Percentiles rank a stretch among this genome's conserved stretches.
Conservation (phyloP, 2,329 filamentous ascomycete genomes). For the Zopfia rhizophila region DNA sequence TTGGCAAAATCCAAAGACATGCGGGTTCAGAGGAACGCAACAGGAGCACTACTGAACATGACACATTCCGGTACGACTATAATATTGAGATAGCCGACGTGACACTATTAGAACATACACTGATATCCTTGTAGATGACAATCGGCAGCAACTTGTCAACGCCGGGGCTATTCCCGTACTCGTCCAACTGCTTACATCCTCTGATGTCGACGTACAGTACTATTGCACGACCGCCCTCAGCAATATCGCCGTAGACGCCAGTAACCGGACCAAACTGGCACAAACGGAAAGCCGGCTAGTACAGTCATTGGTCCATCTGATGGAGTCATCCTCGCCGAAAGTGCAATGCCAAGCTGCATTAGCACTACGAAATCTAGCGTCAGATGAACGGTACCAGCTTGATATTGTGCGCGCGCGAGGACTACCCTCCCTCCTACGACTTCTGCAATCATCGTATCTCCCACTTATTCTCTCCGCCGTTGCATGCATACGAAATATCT, state of each 20-base stretch:
- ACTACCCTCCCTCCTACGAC: constrained; percentile 82
- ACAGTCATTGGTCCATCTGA: constrained; percentile 91
- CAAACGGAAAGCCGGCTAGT: constrained; percentile 92
- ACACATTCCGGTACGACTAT: constrained; percentile 87
- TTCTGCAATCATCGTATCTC: constrained; percentile 94
- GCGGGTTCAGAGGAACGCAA: constrained; percentile 97
- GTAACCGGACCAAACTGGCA: constrained; percentile 89
- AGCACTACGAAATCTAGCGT: constrained; percentile 92
- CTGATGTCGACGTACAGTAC: constrained; percentile 97
- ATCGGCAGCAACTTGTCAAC: constrained; percentile 95
- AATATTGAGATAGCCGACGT: constrained; percentile 1
- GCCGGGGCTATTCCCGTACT: constrained; percentile 98
- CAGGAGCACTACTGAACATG: constrained; percentile 96
- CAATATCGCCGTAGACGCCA: constrained; percentile 95
- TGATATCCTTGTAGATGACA: constrained; percentile 76
- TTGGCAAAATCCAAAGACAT: constrained; percentile 98
- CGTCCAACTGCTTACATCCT: constrained; percentile 90
- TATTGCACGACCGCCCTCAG: constrained; percentile 98
- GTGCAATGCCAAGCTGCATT: constrained; percentile 97
- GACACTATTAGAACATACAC: constrained; percentile 13
- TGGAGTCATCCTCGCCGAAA: constrained; percentile 93
- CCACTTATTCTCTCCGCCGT: constrained; percentile 96
- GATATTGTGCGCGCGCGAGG: constrained; percentile 94
- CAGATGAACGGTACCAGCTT: constrained; percentile 97
- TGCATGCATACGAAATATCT: constrained; percentile 98